Conservation (phyloP, 2,329 filamentous ascomycete species). For the Nemania bipapillata region DNA sequence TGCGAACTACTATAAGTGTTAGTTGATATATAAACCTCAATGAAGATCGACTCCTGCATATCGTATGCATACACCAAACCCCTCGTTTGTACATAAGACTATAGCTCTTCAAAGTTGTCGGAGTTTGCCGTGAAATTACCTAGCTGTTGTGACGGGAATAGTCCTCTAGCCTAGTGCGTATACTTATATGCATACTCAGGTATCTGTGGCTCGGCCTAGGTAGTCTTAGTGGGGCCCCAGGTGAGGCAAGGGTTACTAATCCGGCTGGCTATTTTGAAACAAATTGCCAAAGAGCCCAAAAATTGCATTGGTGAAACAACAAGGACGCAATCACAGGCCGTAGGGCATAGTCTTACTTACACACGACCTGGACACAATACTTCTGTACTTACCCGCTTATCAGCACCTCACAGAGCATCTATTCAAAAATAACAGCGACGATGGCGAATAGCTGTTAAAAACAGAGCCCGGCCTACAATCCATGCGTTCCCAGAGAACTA, state of each 20-base stretch:
- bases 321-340: neutral
- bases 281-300: constrained; percentile 20
- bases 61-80: neutral
- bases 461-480: too few species aligned
- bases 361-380: too few species aligned
- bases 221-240: neutral
- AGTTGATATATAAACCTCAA: neutral
- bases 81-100: neutral
- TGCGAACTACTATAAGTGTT: neutral
- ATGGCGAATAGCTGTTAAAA: too few species aligned
- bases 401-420: neutral
- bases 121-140: constrained; percentile 8
- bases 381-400: too few species aligned
- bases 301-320: constrained; percentile 24
- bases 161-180: neutral
- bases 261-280: constrained; percentile 23
- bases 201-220: constrained; percentile 5
- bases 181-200: neutral
- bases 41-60: neutral
- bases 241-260: constrained; percentile 27
- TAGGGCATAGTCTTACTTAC: constrained; percentile 13
- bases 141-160: neutral
- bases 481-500: too few species aligned
- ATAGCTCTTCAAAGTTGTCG: neutral
- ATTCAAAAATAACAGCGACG: constrained; percentile 2